Evolutionary conservation across 306 rosid genomes (phyloP), one percentile per base, ranked within the genome.

Genomic region (Abrus precatorius): DNA sequence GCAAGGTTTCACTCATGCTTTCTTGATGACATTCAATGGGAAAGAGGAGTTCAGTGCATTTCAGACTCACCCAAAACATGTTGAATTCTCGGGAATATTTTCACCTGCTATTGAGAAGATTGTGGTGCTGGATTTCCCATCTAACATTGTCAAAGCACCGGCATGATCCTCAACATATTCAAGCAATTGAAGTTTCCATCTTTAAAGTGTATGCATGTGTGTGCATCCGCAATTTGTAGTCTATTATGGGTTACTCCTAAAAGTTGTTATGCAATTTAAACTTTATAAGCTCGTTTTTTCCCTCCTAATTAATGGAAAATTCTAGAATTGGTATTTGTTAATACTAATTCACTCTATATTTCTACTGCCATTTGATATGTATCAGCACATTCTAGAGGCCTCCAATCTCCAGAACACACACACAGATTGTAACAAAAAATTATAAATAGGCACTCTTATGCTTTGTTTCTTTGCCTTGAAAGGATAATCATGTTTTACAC

Each of bases 1-100:
- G 59, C 97, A 93, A 76, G 99, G 99, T 59, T 95, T 86, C 69
- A 95, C 97, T 43, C 97, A 95, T 87, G 95, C 86, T 38, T 86
- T 95, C 89, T 72, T 88, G 82, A 92, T 90, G 92, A 87, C 97
- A 84, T 95, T 95, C 83, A 59, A 87, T 66, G 90, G 84, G 61
- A 95, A 93, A 83, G 97, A 91, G 49, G 97, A 87, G 65, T 89
- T 82, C 53, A 11, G 49, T 56, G 86, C 83, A 72, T 95, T 91
- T 84, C 86, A 76, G 12, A 29, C 75, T 63, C 97, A 95, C 50
- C 97, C 95, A 10, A 86, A 80, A 59, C 98, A 92, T 84, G 73
- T 84, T 14, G 93, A 87, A 36, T 95, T 95, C 84, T 90, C 97
- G 2, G 86, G 87, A 6, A 84, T 86, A 4, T 92, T 95, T 84